Conservation (phyloP, 768 basidiomycete genomes). For the Udeniomyces megalosporus region DNA sequence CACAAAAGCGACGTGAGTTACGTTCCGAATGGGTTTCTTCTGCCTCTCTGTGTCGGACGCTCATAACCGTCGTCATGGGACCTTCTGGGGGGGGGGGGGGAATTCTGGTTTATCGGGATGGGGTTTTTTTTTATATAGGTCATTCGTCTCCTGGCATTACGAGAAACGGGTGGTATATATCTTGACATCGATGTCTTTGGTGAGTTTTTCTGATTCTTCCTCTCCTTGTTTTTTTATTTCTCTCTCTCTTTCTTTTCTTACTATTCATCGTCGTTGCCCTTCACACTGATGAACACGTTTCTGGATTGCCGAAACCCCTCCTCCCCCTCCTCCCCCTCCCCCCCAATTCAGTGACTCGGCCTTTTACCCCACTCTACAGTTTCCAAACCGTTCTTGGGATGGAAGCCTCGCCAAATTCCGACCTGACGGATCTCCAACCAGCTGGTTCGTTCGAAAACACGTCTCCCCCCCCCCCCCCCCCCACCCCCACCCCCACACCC, state of each 20-base stretch:
- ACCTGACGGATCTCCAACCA: slow-evolving; percentile 1
- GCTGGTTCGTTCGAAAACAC: slow-evolving; percentile 1
- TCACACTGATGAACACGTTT: neutral
- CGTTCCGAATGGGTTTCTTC: neutral
- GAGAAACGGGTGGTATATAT: slow-evolving; percentile 9
- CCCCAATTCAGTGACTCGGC: neutral
- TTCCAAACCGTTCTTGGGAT: slow-evolving; percentile 10
- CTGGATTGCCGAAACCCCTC: neutral
- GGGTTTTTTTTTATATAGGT: neutral
- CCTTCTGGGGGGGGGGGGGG: no score
- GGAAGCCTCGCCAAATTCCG: slow-evolving; percentile 13
- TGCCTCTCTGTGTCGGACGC: no score
- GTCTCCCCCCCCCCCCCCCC: no score
- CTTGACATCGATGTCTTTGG: slow-evolving; percentile 16
- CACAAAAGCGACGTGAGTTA: slow-evolving; percentile 12
- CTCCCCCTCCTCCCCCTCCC: neutral
- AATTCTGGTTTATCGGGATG: neutral
- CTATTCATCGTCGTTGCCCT: no score
- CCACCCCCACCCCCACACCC: no score
- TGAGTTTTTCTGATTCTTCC: neutral
- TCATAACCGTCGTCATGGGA: no score
- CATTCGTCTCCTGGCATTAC: slow-evolving; percentile 11
- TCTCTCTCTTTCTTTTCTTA: neutral
- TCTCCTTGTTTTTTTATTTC: neutral
- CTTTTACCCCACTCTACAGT: neutral